Conservation (phyloP, 768 basidiomycete genomes). For the Suillus variegatus region DNA sequence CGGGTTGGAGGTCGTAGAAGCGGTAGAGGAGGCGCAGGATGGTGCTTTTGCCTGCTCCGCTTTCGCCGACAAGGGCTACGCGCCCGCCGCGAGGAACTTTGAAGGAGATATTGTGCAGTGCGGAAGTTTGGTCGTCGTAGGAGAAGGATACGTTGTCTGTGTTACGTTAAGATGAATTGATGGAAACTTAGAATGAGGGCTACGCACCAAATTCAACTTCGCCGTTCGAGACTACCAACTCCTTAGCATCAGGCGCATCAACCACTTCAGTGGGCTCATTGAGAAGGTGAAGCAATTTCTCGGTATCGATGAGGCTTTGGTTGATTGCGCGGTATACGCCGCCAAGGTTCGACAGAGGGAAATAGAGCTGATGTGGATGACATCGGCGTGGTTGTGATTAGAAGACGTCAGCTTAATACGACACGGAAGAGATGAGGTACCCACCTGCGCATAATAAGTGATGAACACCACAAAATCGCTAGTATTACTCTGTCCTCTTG, state of each 20-base stretch:
- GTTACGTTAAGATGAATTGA: conserved; percentile 3
- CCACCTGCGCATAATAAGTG: conserved; percentile 76
- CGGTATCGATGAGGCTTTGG: conserved; percentile 78
- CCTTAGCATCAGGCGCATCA: conserved; percentile 74
- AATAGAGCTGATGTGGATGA: conserved; percentile 51
- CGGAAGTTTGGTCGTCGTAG: conserved; percentile 69
- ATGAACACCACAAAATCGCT: conserved; percentile 80
- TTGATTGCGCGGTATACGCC: conserved; percentile 78
- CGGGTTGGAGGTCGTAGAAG: conserved; percentile 86
- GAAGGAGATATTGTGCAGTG: conserved; percentile 81
- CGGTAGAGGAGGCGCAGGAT: conserved; percentile 87
- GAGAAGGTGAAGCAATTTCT: conserved; percentile 79
- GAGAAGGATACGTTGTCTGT: conserved; percentile 85
- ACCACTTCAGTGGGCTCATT: conserved; percentile 83
- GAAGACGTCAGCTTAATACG: not conserved
- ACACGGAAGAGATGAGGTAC: conserved; percentile 13
- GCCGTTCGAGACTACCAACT: conserved; percentile 70
- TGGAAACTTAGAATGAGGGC: not conserved
- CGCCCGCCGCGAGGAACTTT: conserved; percentile 83
- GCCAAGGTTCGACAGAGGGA: conserved; percentile 75
- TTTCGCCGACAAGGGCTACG: conserved; percentile 88
- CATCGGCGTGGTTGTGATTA: not conserved
- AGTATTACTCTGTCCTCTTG: conserved; percentile 48
- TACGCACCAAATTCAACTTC: conserved; percentile 83
- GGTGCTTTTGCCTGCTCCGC: conserved; percentile 82